A percentile compares a stretch with the other conserved stretches of the same genome.
Conservation (phyloP, 345 rosid genomes). For the Gossypium thurberi region DNA sequence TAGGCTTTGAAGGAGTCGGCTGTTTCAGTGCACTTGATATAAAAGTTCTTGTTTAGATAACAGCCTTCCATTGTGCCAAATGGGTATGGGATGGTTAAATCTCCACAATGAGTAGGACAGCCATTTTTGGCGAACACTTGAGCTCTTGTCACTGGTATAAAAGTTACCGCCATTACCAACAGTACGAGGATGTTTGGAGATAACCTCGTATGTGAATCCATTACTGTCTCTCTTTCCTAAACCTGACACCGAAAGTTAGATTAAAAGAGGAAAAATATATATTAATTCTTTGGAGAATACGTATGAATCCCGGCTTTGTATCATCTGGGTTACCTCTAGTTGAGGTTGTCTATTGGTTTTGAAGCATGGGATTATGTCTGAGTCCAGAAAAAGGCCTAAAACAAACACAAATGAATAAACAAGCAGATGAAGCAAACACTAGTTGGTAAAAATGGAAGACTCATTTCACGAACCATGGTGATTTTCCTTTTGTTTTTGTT, state of each 20-base stretch:
- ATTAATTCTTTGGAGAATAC: background rate
- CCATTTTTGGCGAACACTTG: background rate
- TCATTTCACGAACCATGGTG: background rate
- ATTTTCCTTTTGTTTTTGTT: background rate
- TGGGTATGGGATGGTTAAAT: constrained; percentile 1
- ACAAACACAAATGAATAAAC: too few relatives aligned
- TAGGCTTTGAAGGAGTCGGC: background rate
- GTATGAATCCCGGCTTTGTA: background rate
- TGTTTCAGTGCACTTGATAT: background rate
- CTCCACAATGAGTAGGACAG: constrained; percentile 3
- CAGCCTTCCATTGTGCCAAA: constrained; percentile 10
- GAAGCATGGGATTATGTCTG: background rate
- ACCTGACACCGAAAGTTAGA: background rate
- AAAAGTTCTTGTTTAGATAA: background rate
- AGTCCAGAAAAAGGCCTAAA: too few relatives aligned
- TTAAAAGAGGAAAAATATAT: background rate
- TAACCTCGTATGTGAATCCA: background rate
- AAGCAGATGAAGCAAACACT: too few relatives aligned
- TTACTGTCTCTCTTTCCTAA: background rate
- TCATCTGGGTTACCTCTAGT: background rate
- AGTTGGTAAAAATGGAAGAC: background rate
- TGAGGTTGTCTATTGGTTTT: background rate
- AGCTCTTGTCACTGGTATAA: background rate
- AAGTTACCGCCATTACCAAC: background rate
- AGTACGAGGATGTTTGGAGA: background rate